phyloP scores from a whole-genome alignment of 495 filamentous ascomycete species.

The Penicillium crystallinum region DNA sequence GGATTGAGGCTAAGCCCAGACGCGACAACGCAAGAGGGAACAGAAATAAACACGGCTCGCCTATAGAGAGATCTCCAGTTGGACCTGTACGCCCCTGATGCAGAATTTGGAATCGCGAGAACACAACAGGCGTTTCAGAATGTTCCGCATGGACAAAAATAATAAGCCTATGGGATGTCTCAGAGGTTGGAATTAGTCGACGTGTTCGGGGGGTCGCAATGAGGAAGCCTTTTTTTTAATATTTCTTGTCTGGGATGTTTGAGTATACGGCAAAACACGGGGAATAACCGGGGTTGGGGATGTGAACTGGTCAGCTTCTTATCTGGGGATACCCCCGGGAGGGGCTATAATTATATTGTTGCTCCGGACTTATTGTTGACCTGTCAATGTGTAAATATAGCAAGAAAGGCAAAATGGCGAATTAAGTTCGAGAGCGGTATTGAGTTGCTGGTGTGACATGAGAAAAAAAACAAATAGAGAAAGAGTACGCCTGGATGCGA shows the following conservation, averaged over 20 bases:
- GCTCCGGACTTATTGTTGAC: neutral
- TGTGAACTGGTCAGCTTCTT: conserved; percentile 3
- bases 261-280: neutral
- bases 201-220: neutral
- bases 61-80: neutral
- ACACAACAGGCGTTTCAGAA: conserved; percentile 1
- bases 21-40: neutral
- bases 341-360: neutral
- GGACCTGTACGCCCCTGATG: neutral
- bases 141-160: conserved; percentile 4
- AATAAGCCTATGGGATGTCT: neutral
- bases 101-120: neutral
- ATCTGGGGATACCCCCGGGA: neutral
- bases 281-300: neutral
- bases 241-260: no score
- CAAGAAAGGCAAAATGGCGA: neutral
- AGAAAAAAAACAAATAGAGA: neutral
- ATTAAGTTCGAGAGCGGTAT: neutral
- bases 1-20: conserved; percentile 6
- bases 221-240: no score
- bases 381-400: neutral
- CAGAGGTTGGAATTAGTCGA: neutral
- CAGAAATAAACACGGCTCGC: neutral
- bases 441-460: neutral
- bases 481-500: neutral